Conservation (phyloP, 139 green algal genomes). For the Chlorella vulgaris region DNA sequence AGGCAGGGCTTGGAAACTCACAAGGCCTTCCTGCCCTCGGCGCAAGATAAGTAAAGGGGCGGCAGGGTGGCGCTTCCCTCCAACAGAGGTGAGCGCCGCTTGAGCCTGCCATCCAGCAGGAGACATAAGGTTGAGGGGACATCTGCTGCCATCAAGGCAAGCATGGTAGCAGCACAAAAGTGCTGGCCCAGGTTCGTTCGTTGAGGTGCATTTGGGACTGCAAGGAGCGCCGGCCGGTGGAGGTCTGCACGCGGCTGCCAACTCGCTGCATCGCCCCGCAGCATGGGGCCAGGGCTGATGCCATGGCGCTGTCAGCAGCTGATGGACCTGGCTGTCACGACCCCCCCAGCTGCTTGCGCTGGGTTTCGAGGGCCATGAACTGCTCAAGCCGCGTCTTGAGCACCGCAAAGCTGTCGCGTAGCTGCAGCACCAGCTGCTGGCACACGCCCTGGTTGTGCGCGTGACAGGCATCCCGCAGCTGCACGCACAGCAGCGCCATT, state of each 20-base stretch:
- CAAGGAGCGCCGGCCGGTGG: too few species aligned
- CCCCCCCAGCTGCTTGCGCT: slow-evolving; percentile 50
- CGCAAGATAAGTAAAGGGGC: too few species aligned
- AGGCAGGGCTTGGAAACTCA: too few species aligned
- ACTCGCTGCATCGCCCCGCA: too few species aligned
- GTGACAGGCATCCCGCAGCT: slow-evolving; percentile 71
- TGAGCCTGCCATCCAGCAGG: too few species aligned
- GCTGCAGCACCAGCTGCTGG: slow-evolving; percentile 44
- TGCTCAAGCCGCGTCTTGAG: slow-evolving; percentile 60
- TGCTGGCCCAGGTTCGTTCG: neutral
- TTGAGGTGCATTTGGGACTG: neutral
- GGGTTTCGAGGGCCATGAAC: slow-evolving; percentile 70
- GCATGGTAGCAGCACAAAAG: neutral
- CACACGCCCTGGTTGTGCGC: slow-evolving; percentile 37
- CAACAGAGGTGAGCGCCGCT: too few species aligned
- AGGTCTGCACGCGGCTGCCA: too few species aligned
- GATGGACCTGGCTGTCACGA: neutral
- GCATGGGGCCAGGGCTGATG: neutral
- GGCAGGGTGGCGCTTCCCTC: too few species aligned
- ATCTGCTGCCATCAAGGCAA: too few species aligned
- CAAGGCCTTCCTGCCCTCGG: too few species aligned
- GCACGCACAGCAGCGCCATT: slow-evolving; percentile 66
- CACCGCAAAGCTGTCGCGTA: slow-evolving; percentile 38
- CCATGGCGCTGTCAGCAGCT: neutral
- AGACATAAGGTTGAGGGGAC: too few species aligned